Evolutionary conservation across 2,329 filamentous ascomycete genomes (phyloP), one percentile per base, ranked within the genome.

Genomic region (Aureobasidium zeae): DNA sequence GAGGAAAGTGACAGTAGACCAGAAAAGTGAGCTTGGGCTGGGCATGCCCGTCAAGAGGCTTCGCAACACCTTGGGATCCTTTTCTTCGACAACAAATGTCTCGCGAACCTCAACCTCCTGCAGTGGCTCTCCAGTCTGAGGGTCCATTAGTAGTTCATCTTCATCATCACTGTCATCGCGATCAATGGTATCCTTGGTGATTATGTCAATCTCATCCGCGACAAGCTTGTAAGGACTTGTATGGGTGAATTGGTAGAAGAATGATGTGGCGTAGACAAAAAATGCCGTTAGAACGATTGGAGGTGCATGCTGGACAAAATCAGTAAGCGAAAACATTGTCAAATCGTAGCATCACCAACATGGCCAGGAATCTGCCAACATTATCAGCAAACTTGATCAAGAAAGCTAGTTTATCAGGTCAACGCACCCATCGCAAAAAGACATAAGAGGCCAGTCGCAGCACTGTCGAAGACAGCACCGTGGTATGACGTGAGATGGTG

Each of bases 1-100:
- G 10, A 56, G 25, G 39, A 87, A 76, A 0, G 83, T 85, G 19
- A 79, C 52, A 34, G 76, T 63, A 15, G 84, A 89, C 53, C 79
- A 72, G 16, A 79, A 54, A 10, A 75, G 66, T 39, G 79, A 86
- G n/a, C 70, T 73, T 5, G 82, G 75, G 53, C 79, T 86, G 1
- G 91, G 89, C 0, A 81, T 66, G 3, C 91, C 91, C 3, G 77
- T 77, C 17, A 93, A 64, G 5, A 96, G 67, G 3, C 85, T 83
- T 51, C 72, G 73, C 51, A 82, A 65, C 1, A 75, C 65, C 16
- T 70, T 69, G 2, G 74, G 61, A 10, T 73, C 67, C 52, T 74
- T 74, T 55, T 80, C 69, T 38, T 74, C 66, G 12, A 83, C 53
- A 9, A 77, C 57, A 3, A 83, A 62, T 1, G 73, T 79, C 57